phyloP scores from a whole-genome alignment of 2,329 filamentous ascomycete genomes.

The Claviceps digitariae region DNA sequence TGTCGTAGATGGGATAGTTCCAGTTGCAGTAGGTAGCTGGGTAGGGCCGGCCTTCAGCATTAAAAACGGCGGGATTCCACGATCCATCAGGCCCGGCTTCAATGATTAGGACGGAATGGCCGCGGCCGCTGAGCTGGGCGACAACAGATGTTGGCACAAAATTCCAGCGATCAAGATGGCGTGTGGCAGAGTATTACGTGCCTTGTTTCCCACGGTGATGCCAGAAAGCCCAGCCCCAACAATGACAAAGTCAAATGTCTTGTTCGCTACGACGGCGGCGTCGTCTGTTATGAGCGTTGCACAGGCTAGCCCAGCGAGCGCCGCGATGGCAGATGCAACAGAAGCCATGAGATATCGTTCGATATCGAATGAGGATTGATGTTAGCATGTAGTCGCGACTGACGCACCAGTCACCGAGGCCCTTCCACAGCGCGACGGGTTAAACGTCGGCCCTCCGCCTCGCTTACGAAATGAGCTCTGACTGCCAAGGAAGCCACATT shows the following conservation, averaged over 20 bases:
- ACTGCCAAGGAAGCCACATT: too few relatives aligned
- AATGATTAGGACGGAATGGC: slow-evolving; percentile 12
- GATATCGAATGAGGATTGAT: too few relatives aligned
- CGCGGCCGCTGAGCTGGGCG: slow-evolving; percentile 9
- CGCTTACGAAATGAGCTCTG: too few relatives aligned
- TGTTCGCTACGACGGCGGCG: slow-evolving; percentile 1
- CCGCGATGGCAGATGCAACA: background rate
- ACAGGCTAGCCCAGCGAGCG: background rate
- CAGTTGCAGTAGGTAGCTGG: slow-evolving; percentile 11
- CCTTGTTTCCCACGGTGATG: slow-evolving; percentile 12
- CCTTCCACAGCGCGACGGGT: too few relatives aligned
- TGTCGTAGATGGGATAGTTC: slow-evolving; percentile 10
- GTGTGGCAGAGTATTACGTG: background rate
- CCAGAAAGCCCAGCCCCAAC: slow-evolving; percentile 26
- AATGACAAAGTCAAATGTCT: slow-evolving; percentile 20
- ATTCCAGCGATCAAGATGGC: background rate
- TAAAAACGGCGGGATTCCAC: slow-evolving; percentile 10
- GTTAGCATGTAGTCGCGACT: too few relatives aligned
- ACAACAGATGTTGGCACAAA: background rate
- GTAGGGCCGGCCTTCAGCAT: slow-evolving; percentile 8
- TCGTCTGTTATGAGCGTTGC: slow-evolving; percentile 11
- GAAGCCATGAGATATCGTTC: background rate
- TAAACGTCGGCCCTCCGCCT: too few relatives aligned
- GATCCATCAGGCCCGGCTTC: slow-evolving; percentile 12
- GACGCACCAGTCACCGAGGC: too few relatives aligned